Evolutionary conservation across 305 asterid genomes (phyloP).

Genomic region (Fraxinus velutina): DNA sequence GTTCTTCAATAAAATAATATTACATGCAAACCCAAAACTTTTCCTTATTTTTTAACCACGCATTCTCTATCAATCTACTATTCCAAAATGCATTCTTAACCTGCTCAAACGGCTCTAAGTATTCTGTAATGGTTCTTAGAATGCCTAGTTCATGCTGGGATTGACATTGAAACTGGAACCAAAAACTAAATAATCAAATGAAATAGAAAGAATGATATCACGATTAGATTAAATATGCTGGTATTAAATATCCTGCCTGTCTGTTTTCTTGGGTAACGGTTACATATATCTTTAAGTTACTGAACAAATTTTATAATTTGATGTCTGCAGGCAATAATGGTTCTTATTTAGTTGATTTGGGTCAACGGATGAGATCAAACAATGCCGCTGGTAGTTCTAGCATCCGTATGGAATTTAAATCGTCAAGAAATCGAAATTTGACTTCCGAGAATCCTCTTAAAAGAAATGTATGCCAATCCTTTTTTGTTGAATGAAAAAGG

Average conservation of each 20-base stretch:
- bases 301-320: conserved; percentile 8
- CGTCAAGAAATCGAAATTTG: conserved; percentile 57
- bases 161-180: conserved; percentile 6
- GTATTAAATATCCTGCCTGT: neutral
- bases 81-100: no score
- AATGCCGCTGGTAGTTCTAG: conserved; percentile 47
- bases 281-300: neutral
- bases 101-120: neutral
- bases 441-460: conserved; percentile 55
- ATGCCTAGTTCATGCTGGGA: neutral
- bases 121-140: neutral
- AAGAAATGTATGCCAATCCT: conserved; percentile 61
- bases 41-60: no score
- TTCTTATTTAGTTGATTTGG: conserved; percentile 44
- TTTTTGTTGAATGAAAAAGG: neutral
- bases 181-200: neutral
- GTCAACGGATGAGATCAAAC: conserved; percentile 56
- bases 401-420: conserved; percentile 65
- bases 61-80: no score
- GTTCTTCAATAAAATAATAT: no score
- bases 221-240: neutral
- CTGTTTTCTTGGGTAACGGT: neutral
- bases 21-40: no score
- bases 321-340: conserved; percentile 48
- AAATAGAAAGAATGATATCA: neutral